Base-by-base conservation (phyloP, 2,329 filamentous ascomycete genomes). In the Alternaria sp. region DNA sequence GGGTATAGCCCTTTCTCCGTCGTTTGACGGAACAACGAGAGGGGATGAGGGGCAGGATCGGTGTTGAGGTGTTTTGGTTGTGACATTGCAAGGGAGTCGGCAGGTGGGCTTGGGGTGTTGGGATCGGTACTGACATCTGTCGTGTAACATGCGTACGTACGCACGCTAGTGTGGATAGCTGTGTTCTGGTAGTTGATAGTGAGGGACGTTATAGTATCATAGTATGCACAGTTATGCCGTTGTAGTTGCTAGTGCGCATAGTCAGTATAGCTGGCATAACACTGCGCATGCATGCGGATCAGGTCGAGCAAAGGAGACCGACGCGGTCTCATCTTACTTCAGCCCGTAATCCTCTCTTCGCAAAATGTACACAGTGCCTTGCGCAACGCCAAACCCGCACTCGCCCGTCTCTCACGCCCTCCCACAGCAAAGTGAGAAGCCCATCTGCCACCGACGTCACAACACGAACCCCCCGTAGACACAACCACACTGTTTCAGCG, bases 381-480 rank as follows among this genome's bases (percentile, higher is more conserved):
- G 14, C 45, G 15, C 9, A 6, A 47, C 21, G 14, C 21, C 45
- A 25, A 47, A 47, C 10, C 45, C 45, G 37, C 37, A 41, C 37
- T 25, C 45, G 21, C 45, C 21, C 21, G 20, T n/a, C 49, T 53
- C 14, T 28, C 20, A 10, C 9, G 2, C 30, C 18, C 43, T 4
- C 20, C 20, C 15, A 10, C 20, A 25, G 15, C 4, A 43, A 21
- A 23, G 30, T 30, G 33, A 37, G 30, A 50, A 54, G 43, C 43
- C 23, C 58, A 55, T 56, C 56, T 60, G 55, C 65, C 60, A 60
- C 61, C 28, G 21, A 68, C 56, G 66, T 66, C 64, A 67, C 44
- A 47, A 46, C 37, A 53, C 53, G 58, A 51, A 23, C 20, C 43
- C 60, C 15, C 51, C 54, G 26, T 55, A 54, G 56, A 60, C 53